Conservation (phyloP, 495 filamentous ascomycete species). For the Collariella sp. region DNA sequence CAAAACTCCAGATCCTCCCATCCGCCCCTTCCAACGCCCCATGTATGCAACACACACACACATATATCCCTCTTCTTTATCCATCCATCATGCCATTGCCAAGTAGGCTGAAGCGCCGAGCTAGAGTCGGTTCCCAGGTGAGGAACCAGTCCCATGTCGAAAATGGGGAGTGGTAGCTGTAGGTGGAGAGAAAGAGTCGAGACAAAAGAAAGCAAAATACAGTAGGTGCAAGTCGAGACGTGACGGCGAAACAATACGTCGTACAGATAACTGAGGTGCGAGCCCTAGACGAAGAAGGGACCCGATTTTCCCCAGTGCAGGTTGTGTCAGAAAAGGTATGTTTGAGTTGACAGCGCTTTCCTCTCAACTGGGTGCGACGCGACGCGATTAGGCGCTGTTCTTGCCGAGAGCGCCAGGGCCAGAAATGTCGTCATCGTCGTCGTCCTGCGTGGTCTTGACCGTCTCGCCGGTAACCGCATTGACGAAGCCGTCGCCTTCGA, state of each 20-base stretch:
- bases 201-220: not conserved
- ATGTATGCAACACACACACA: slow-evolving; percentile 4
- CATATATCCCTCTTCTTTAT: not conserved
- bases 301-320: no score
- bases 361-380: no score
- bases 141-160: not conserved
- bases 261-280: not conserved
- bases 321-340: not conserved
- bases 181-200: not conserved
- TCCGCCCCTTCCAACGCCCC: slow-evolving; percentile 1
- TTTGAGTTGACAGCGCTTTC: no score
- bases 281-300: no score
- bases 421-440: not conserved
- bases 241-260: slow-evolving; percentile 1
- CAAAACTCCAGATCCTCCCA: not conserved
- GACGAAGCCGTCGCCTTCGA: slow-evolving; percentile 33
- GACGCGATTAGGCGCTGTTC: not conserved
- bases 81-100: not conserved
- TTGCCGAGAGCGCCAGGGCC: not conserved
- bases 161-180: not conserved
- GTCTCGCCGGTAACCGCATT: slow-evolving; percentile 23
- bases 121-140: not conserved
- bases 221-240: not conserved
- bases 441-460: slow-evolving; percentile 2
- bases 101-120: not conserved